A percentile compares a stretch with the other conserved stretches of the same genome.
Conservation (phyloP, 2,329 filamentous ascomycete genomes). For the Diaporthe sp. region DNA sequence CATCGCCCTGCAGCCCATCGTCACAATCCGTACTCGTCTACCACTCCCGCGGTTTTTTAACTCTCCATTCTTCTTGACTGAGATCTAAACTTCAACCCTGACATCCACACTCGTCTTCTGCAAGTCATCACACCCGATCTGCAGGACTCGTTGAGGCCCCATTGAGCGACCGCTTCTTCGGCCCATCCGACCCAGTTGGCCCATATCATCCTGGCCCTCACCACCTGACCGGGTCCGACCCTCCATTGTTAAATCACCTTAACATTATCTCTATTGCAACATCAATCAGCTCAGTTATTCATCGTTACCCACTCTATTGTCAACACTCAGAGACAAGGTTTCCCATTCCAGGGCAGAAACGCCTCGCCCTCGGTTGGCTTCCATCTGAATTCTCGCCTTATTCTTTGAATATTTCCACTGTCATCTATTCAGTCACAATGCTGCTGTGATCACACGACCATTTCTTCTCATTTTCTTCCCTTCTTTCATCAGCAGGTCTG, state of each 20-base stretch:
- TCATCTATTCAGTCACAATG: conserved; percentile 37
- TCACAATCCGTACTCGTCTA: conserved; percentile 14
- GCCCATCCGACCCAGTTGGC: conserved; percentile 23
- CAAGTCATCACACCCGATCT: conserved; percentile 32
- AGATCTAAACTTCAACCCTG: neutral
- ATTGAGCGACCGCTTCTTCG: conserved; percentile 19
- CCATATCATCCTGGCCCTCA: conserved; percentile 9
- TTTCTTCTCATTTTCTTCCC: conserved; percentile 29
- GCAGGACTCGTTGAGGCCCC: conserved; percentile 13
- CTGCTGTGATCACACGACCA: conserved; percentile 35
- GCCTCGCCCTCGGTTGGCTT: conserved; percentile 26
- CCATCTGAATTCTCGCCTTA: neutral
- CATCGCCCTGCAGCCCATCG: conserved; percentile 19
- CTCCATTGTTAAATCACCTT: conserved; percentile 1
- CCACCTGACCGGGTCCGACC: conserved; percentile 7
- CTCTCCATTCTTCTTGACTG: conserved; percentile 20
- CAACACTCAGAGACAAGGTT: neutral
- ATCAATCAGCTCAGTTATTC: neutral
- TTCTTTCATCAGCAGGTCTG: conserved; percentile 41
- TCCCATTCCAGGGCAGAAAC: conserved; percentile 16
- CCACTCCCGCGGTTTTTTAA: conserved; percentile 8
- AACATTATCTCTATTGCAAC: neutral
- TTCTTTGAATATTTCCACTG: conserved; percentile 8
- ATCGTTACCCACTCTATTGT: conserved; percentile 15
- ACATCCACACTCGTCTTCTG: conserved; percentile 24